Evolutionary conservation across 331 rosid species (phyloP).

Genomic region (Spiraea crenata): DNA sequence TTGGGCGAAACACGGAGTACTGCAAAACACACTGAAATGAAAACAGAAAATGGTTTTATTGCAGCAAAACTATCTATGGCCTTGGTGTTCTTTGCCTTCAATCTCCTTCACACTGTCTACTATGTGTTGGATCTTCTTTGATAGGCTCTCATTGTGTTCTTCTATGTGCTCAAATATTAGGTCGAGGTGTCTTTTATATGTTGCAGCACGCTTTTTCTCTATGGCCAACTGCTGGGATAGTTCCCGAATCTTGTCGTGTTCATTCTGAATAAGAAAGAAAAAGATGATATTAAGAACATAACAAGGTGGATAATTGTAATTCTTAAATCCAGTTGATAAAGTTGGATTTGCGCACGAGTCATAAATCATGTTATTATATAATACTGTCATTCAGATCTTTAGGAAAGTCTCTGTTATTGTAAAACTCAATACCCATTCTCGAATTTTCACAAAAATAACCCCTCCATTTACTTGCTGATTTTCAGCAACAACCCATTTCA

Average conservation of each 20-base stretch:
- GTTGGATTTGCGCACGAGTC: background rate
- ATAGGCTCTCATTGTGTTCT: constrained; percentile 78
- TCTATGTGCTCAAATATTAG: constrained; percentile 84
- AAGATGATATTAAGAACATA: background rate
- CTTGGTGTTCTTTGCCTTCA: constrained; percentile 62
- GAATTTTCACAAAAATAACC: background rate
- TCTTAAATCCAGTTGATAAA: background rate
- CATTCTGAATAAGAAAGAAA: constrained; percentile 49
- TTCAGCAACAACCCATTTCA: background rate
- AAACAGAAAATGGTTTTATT: constrained; percentile 12
- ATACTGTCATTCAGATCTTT: too few species aligned
- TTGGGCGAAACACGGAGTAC: constrained; percentile 22
- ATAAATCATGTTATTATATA: background rate
- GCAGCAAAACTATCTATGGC: constrained; percentile 43
- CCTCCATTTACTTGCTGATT: background rate
- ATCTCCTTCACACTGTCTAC: constrained; percentile 81
- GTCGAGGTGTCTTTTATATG: constrained; percentile 92
- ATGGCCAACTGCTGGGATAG: constrained; percentile 76
- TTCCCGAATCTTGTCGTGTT: constrained; percentile 87
- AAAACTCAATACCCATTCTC: background rate
- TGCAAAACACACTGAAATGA: constrained; percentile 23
- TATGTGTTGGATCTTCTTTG: constrained; percentile 85
- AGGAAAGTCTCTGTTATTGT: background rate
- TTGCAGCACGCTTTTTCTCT: constrained; percentile 86
- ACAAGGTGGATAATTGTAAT: background rate